Percentiles rank a stretch among this genome's conserved stretches.
phyloP scores from a whole-genome alignment of 805 yeast genomes.

The Dipodascopsis uninucleata region DNA sequence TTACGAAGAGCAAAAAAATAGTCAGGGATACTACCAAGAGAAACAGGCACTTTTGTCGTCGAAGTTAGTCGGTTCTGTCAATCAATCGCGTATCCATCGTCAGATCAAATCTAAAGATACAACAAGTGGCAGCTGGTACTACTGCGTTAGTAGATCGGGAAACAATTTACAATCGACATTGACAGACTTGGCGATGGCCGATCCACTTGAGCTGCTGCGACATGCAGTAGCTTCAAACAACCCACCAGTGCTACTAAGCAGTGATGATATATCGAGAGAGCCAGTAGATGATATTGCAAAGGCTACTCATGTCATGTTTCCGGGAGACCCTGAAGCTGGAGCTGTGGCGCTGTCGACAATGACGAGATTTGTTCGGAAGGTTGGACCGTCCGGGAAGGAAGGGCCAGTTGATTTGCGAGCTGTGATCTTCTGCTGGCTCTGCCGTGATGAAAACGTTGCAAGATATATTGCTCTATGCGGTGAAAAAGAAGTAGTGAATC shows the following conservation, averaged over 20 bases:
- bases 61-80: conserved; percentile 3
- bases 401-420: conserved; percentile 47
- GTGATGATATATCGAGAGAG: conserved; percentile 27
- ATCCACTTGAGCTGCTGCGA: conserved; percentile 35
- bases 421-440: conserved; percentile 73
- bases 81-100: neutral
- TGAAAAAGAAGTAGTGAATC: conserved; percentile 57
- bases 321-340: conserved; percentile 28
- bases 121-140: too few species aligned
- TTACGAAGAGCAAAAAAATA: too few species aligned
- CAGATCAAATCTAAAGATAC: neutral
- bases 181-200: conserved; percentile 24
- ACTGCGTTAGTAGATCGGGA: too few species aligned
- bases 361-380: conserved; percentile 58
- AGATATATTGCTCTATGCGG: conserved; percentile 77
- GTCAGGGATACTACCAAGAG: too few species aligned
- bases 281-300: conserved; percentile 39
- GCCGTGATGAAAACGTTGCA: conserved; percentile 68
- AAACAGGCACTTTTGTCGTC: too few species aligned
- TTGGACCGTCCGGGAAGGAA: conserved; percentile 37
- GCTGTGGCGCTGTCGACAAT: conserved; percentile 42
- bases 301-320: conserved; percentile 38
- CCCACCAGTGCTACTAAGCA: conserved; percentile 30
- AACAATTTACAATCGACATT: too few species aligned
- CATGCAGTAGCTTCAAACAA: conserved; percentile 34